These are phyloP conservation scores for Pelargonium myrrhifolium DNA, from an alignment of 441 rosid genomes.

Conservation along the genomic window DNA sequence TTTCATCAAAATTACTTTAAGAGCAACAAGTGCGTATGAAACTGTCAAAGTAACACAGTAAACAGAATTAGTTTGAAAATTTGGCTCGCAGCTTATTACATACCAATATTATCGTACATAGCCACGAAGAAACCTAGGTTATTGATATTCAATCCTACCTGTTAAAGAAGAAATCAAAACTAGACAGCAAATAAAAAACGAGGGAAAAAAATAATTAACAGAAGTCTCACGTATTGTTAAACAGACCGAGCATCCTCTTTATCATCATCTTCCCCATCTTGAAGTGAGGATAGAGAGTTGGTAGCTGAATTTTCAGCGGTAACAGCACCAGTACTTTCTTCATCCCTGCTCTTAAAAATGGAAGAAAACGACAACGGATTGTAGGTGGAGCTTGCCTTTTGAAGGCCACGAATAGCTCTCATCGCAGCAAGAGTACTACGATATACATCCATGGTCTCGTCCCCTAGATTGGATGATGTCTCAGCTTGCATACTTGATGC, in stretches of 20 bases:
- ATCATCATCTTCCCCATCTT: conserved; percentile 37
- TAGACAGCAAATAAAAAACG: neutral
- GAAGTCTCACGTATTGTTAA: conserved; percentile 4
- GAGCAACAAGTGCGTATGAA: too few species aligned
- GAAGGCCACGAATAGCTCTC: conserved; percentile 80
- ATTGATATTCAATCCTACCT: neutral
- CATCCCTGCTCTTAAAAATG: conserved; percentile 44
- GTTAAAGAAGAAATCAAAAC: neutral
- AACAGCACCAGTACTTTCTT: conserved; percentile 51
- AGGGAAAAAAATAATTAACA: neutral
- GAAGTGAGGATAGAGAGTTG: conserved; percentile 31
- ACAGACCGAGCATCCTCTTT: conserved; percentile 35
- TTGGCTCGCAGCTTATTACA: conserved; percentile 1
- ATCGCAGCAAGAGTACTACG: conserved; percentile 92
- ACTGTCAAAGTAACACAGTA: neutral
- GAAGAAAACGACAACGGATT: conserved; percentile 74
- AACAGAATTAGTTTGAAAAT: neutral
- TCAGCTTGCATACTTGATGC: conserved; percentile 28
- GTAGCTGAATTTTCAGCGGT: conserved; percentile 65
- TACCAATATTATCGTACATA: neutral
- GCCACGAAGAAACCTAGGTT: neutral
- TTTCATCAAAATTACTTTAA: too few species aligned
- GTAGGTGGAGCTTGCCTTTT: conserved; percentile 81
- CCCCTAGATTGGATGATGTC: conserved; percentile 47
- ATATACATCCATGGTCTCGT: conserved; percentile 68